These are phyloP conservation scores for Clitopilus passeckerianus DNA, from an alignment of 768 basidiomycete genomes.

Conservation along the genomic window DNA sequence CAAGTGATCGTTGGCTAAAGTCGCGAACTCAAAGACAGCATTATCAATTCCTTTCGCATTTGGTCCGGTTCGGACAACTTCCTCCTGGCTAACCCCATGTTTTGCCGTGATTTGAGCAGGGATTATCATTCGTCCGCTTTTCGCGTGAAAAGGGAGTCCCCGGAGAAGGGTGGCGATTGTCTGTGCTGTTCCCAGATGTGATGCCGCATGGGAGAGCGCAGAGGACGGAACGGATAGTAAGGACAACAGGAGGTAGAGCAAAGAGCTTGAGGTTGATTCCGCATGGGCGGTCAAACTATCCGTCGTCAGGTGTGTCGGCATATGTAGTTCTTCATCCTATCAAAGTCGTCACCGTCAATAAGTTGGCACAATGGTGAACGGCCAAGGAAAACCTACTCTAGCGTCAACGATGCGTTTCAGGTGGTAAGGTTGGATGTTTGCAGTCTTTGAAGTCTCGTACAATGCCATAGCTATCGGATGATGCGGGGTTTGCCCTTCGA, in stretches of 20 bases:
- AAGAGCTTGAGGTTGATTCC: slow-evolving; percentile 75
- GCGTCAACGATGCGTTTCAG: slow-evolving; percentile 83
- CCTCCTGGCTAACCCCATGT: slow-evolving; percentile 75
- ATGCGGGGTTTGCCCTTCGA: slow-evolving; percentile 62
- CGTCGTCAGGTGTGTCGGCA: slow-evolving; percentile 59
- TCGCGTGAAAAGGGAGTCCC: slow-evolving; percentile 72
- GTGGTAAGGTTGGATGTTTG: slow-evolving; percentile 65
- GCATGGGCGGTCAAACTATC: slow-evolving; percentile 69
- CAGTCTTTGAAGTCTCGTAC: slow-evolving; percentile 43
- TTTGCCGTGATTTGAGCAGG: slow-evolving; percentile 80
- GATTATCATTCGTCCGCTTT: slow-evolving; percentile 65
- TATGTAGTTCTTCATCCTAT: slow-evolving; percentile 64
- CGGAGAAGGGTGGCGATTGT: slow-evolving; percentile 69
- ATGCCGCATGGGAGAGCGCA: slow-evolving; percentile 68
- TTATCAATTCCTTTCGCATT: slow-evolving; percentile 61
- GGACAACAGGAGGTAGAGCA: slow-evolving; percentile 73
- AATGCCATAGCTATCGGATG: slow-evolving; percentile 81
- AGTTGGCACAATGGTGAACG: slow-evolving; percentile 5
- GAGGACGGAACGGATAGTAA: slow-evolving; percentile 52
- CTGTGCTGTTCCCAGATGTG: slow-evolving; percentile 75
- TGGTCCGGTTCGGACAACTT: slow-evolving; percentile 59
- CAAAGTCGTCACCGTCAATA: slow-evolving; percentile 12
- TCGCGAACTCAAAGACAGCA: slow-evolving; percentile 82
- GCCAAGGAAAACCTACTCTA: slow-evolving; percentile 45
- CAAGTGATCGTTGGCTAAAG: slow-evolving; percentile 75